Base-by-base conservation (phyloP, 305 asterid species). In the Rubia peregrina region DNA sequence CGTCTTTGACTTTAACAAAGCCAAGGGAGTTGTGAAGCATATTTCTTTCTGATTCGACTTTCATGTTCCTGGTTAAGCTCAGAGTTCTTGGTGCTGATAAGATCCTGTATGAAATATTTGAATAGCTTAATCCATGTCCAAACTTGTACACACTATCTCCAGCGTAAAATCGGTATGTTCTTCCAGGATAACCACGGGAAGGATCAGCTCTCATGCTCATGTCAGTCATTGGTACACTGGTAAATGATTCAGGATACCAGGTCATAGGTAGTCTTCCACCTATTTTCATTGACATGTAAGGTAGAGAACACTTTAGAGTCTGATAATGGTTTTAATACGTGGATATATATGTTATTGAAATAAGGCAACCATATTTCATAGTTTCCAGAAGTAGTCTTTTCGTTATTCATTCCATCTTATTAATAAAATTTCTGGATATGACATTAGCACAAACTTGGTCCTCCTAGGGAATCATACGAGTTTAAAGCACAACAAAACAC, bases 171-270 rank as follows among this genome's bases (percentile, higher is more conserved):
- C 96, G 87, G 61, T 93, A 84, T 33, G 96, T 91, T 81, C 98
- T 83, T 83, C 98, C 97, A 0, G 96, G 96, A 81, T 88, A 93
- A 68, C 85, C 82, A 26, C 84, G 87, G 13, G 90, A 74, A 48
- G 87, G 87, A 71, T 93, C 95, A 46, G 97, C 87, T 76, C 98
- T 80, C 98, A 93, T 89, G 83, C 78, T 85, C 98, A 93, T 93
- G 84, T 91, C 83, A 12, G 40, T 91, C 98, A 93, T 93, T 17
- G 98, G 89, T 70, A 88, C 82, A 7, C 70, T 75, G 49, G 95
- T 87, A 86, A 84, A 93, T 40, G 97, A 85, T 80, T 93, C 97
- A 1, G 90, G 95, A 78, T 93, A 93, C 98, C 98, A 93, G 40
- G 96, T 91, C 83, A 89, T 69, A 12, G 98, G 87, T 36, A 87